Evolutionary conservation across 2,329 filamentous ascomycete species (phyloP), one percentile per base, ranked within the genome.

Genomic region (Alternaria sp.): DNA sequence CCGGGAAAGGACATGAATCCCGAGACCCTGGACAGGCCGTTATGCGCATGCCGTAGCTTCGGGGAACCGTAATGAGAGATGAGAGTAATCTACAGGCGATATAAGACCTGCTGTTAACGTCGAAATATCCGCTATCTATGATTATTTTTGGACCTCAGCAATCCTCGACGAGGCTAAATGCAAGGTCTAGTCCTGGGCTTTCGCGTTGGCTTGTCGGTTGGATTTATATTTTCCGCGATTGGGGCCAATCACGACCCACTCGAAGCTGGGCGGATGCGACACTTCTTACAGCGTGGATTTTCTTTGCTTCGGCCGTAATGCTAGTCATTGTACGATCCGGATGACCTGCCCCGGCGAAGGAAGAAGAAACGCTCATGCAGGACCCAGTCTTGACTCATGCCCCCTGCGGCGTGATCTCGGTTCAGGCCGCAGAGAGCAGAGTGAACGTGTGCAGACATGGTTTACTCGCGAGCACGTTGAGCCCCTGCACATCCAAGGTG

Each of bases 61-160:
- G 68, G 72, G 66, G 66, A 60, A 62, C 65, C 67, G 70, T 71
- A 70, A 66, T 45, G 63, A 65, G 69, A 76, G 67, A 75, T 74
- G 74, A 77, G 49, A 63, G 66, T 66, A 76, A 75, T 75, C 70
- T 73, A 66, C 56, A 56, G 54, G 61, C 62, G 64, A 64, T 71
- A 70, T 71, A 70, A 66, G 61, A 75, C 74, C 69, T 75, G 66
- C 73, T 75, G 54, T 70, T 77, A 74, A 75, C 70, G 73, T 73
- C 70, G 68, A 71, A 69, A 74, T 60, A 71, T 65, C 74, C 74
- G 74, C 67, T 70, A 64, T 70, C 68, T 57, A 48, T 52, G 54
- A 60, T 60, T 60, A 74, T 69, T 72, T 75, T 74, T 75, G 76
- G 75, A 68, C 58, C 68, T 59, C 60, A 51, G 41, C 48, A 56